A percentile compares a stretch with the other conserved stretches of the same genome.
These are phyloP conservation scores for Zymoseptoria crescenta DNA, from an alignment of 2,329 filamentous ascomycete genomes.

Conservation along the genomic window DNA sequence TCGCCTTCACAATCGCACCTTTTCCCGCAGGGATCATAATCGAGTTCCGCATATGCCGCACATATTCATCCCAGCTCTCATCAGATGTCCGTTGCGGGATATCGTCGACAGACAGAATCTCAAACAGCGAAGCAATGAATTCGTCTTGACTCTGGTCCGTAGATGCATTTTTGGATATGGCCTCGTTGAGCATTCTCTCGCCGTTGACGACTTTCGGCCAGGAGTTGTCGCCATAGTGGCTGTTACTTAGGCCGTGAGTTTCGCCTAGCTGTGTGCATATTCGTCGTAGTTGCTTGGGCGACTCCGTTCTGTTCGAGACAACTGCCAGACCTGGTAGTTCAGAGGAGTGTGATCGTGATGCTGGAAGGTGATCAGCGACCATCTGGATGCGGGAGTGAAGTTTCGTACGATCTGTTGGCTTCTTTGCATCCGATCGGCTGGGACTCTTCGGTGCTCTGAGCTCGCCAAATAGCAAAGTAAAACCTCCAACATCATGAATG, in stretches of 20 bases:
- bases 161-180: conserved; percentile 39
- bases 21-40: conserved; percentile 55
- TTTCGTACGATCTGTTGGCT: conserved; percentile 7
- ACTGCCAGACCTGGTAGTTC: conserved; percentile 41
- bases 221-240: conserved; percentile 48
- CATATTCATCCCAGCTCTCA: conserved; percentile 48
- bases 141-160: conserved; percentile 38
- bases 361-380: conserved; percentile 5
- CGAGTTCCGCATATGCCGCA: conserved; percentile 49
- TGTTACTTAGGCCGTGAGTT: conserved; percentile 55
- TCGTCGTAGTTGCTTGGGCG: conserved; percentile 44
- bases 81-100: conserved; percentile 44
- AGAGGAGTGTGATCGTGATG: conserved; percentile 6
- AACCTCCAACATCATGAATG: conserved; percentile 53
- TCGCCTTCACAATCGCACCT: conserved; percentile 34
- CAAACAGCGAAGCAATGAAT: conserved; percentile 46
- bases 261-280: conserved; percentile 43
- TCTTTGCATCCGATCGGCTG: neutral
- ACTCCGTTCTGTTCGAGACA: conserved; percentile 54
- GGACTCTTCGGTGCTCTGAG: conserved; percentile 26
- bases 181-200: conserved; percentile 45
- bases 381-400: conserved; percentile 4
- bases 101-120: conserved; percentile 47
- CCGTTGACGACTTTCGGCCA: conserved; percentile 57
- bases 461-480: conserved; percentile 54